Base-by-base conservation (phyloP, 1,284 basidiomycete genomes). In the Athelia psychrophila region DNA sequence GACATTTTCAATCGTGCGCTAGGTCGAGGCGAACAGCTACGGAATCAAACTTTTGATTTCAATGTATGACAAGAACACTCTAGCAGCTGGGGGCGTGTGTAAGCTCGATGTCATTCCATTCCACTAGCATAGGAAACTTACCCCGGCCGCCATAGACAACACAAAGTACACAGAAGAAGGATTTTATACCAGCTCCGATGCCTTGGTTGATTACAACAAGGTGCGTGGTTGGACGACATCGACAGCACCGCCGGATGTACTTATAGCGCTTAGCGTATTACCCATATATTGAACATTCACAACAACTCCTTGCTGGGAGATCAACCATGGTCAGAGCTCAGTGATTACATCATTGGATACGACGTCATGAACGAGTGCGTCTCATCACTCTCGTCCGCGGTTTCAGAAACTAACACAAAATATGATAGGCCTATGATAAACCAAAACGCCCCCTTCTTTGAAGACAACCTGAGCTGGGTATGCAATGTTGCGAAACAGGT, bases 311-410 rank as follows among this genome's bases (percentile, higher is more conserved):
- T 68, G 16, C 61, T 77, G 25, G 69, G 69, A 1, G 64, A 62
- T 48, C 53, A 67, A 50, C 69, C 71, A 1, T 77, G 76, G 75
- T 72, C 71, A 45, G 66, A 75, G 54, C 64, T 77, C 3, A 68
- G 62, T 42, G 66, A 68, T 9, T 74, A 76, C 52, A 75, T 79
- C 50, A 77, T 77, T 51, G 76, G 71, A 0, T 67, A 71, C 47
- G 69, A 75, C 61, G 72, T 74, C 9, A 69, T 77, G 60, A 77
- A 78, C 50, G 75, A 76, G 58, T 60, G 23, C 44, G 56, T 49
- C 9, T 12, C 15, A 38, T 27, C 18, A 20, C n/a, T 44, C 36
- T 30, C 27, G 13, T 30, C 13, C 27, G 27, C 27, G 27, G 13
- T 30, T n/a, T n/a, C n/a, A n/a, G 27, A 30, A 30, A 30, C 27